phyloP scores from a whole-genome alignment of 441 rosid genomes.

The Erysimum cheiri region DNA sequence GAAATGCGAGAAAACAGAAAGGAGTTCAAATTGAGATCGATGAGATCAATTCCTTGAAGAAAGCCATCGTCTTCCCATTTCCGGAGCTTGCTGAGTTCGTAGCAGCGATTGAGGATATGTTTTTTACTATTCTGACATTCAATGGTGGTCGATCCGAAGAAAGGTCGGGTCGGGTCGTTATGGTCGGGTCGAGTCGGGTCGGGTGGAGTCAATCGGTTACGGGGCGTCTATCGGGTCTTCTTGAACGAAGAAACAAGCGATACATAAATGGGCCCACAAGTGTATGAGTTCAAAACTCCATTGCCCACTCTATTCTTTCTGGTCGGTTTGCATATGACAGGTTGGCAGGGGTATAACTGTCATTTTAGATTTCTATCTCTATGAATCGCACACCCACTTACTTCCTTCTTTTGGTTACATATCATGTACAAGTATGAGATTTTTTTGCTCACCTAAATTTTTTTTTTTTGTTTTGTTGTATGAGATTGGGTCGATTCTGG shows the following conservation, averaged over 20 bases:
- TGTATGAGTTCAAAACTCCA: conserved; percentile 27
- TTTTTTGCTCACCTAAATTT: too few relatives aligned
- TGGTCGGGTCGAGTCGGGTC: conserved; percentile 9
- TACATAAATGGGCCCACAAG: conserved; percentile 38
- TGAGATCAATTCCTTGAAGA: conserved; percentile 24
- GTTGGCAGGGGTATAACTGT: conserved; percentile 37
- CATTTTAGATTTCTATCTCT: neutral
- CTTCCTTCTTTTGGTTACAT: too few relatives aligned
- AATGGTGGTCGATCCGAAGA: neutral
- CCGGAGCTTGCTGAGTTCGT: conserved; percentile 24
- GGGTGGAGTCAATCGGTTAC: conserved; percentile 18
- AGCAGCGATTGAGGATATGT: neutral
- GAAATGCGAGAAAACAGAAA: neutral
- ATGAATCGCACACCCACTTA: too few relatives aligned
- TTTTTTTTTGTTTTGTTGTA: too few relatives aligned
- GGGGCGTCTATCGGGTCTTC: conserved; percentile 36
- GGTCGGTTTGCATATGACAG: conserved; percentile 36
- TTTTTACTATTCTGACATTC: conserved; percentile 10
- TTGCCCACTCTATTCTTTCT: conserved; percentile 28
- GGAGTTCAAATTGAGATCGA: neutral
- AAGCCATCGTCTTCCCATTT: conserved; percentile 30
- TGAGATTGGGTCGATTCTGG: too few relatives aligned
- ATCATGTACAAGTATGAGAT: too few relatives aligned
- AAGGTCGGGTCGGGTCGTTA: neutral
- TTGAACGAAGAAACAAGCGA: conserved; percentile 34